phyloP scores from a whole-genome alignment of 257 asterid species.

The Fraxinus quadrangulata region DNA sequence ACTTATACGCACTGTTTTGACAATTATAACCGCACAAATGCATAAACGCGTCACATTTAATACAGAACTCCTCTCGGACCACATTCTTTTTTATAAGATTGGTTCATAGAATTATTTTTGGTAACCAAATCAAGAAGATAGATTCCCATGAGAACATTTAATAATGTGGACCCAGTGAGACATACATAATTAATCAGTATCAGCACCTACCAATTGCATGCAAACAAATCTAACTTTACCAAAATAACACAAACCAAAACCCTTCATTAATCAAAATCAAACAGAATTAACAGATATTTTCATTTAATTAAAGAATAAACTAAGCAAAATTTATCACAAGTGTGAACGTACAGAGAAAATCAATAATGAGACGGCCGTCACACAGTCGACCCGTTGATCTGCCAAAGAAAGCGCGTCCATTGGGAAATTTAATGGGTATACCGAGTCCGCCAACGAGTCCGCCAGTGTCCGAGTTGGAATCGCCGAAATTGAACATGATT shows the following conservation, averaged over 20 bases:
- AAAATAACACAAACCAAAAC: neutral
- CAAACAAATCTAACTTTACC: neutral
- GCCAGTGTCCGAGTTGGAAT: slow-evolving; percentile 97
- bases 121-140: neutral
- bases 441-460: slow-evolving; percentile 83
- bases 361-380: slow-evolving; percentile 83
- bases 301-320: neutral
- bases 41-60: neutral
- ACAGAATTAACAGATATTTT: neutral
- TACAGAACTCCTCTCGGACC: neutral
- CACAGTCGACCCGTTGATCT: slow-evolving; percentile 67
- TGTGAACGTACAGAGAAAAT: slow-evolving; percentile 68
- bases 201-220: neutral
- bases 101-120: neutral
- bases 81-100: neutral
- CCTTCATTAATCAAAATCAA: neutral
- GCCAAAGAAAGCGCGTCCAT: slow-evolving; percentile 69
- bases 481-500: slow-evolving; percentile 82
- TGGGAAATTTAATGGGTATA: slow-evolving; percentile 47
- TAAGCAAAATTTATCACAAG: neutral
- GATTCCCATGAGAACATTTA: neutral
- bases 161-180: neutral
- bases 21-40: neutral
- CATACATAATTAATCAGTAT: neutral
- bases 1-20: neutral